Conservation (phyloP, 495 filamentous ascomycete genomes). For the Penicillium daleae region DNA sequence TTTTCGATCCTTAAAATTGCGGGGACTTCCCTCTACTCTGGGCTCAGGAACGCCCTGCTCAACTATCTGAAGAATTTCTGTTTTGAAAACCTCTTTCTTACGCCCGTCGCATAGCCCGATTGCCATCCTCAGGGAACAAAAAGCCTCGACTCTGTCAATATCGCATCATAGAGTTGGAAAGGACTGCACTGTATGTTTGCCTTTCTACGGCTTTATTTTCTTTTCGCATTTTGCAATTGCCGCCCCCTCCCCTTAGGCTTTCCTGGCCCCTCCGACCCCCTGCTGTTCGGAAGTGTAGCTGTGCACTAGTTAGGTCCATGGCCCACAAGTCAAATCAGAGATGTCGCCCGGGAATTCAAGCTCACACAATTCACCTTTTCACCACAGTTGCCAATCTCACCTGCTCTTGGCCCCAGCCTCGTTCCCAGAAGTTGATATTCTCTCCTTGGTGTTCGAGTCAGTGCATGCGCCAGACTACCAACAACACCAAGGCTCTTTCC, state of each 20-base stretch:
- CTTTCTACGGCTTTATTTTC: slow-evolving; percentile 19
- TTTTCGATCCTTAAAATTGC: slow-evolving; percentile 19
- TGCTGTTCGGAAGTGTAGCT: slow-evolving; percentile 17
- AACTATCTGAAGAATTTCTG: slow-evolving; percentile 17
- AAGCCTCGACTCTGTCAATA: slow-evolving; percentile 18
- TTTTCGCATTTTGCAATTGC: slow-evolving; percentile 1
- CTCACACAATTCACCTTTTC: slow-evolving; percentile 29
- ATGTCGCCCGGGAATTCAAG: slow-evolving; percentile 28
- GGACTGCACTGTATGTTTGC: slow-evolving; percentile 26
- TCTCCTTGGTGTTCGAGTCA: slow-evolving; percentile 23
- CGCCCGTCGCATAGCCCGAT: slow-evolving; percentile 24
- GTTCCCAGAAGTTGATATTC: slow-evolving; percentile 9
- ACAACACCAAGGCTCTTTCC: slow-evolving; percentile 11
- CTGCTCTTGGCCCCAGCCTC: slow-evolving; percentile 19
- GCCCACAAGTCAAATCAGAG: slow-evolving; percentile 22
- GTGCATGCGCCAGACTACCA: slow-evolving; percentile 22
- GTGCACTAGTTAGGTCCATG: slow-evolving; percentile 19
- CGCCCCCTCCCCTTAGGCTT: slow-evolving; percentile 14
- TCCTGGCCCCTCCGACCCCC: slow-evolving; percentile 22
- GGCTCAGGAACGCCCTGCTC: slow-evolving; percentile 19
- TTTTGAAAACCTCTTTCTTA: slow-evolving; percentile 14
- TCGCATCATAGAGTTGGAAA: not conserved
- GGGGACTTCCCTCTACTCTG: slow-evolving; percentile 21
- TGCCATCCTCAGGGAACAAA: slow-evolving; percentile 16
- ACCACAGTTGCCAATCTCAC: slow-evolving; percentile 21